These are phyloP conservation scores for Epichloe baconii DNA, from an alignment of 2,329 filamentous ascomycete genomes.

Conservation along the genomic window DNA sequence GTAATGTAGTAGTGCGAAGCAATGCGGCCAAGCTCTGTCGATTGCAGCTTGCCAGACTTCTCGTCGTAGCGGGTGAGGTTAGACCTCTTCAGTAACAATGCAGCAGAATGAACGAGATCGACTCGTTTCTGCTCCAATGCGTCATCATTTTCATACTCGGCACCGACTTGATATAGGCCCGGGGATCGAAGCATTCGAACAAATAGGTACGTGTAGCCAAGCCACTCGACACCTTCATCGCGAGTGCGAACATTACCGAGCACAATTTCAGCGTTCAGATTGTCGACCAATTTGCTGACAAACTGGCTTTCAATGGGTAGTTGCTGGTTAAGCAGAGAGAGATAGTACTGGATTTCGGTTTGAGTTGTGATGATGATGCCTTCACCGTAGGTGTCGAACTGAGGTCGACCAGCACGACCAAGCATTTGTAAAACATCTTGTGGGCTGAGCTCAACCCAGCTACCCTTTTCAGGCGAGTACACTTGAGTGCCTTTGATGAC, in stretches of 20 bases:
- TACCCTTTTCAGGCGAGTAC: conserved; percentile 96
- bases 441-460: conserved; percentile 93
- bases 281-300: conserved; percentile 84
- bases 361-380: conserved; percentile 98
- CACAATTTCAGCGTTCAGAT: conserved; percentile 91
- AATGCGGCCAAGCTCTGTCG: conserved; percentile 88
- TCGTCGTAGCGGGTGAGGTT: conserved; percentile 92
- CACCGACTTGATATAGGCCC: conserved; percentile 86
- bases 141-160: conserved; percentile 88
- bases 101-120: conserved; percentile 92
- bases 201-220: conserved; percentile 96
- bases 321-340: conserved; percentile 93
- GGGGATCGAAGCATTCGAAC: conserved; percentile 95
- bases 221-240: conserved; percentile 97
- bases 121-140: conserved; percentile 91
- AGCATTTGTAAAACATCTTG: conserved; percentile 99
- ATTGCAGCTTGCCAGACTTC: conserved; percentile 74
- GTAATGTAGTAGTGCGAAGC: conserved; percentile 98
- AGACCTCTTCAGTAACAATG: conserved; percentile 72
- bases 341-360: conserved; percentile 89
- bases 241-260: conserved; percentile 82
- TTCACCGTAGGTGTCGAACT: conserved; percentile 95
- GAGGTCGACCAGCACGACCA: conserved; percentile 87
- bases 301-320: conserved; percentile 95
- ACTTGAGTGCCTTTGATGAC: conserved; percentile 98